Evolutionary conservation across 768 basidiomycete genomes (phyloP), one percentile per base, ranked within the genome.

Genomic region (Mycena vitilis): DNA sequence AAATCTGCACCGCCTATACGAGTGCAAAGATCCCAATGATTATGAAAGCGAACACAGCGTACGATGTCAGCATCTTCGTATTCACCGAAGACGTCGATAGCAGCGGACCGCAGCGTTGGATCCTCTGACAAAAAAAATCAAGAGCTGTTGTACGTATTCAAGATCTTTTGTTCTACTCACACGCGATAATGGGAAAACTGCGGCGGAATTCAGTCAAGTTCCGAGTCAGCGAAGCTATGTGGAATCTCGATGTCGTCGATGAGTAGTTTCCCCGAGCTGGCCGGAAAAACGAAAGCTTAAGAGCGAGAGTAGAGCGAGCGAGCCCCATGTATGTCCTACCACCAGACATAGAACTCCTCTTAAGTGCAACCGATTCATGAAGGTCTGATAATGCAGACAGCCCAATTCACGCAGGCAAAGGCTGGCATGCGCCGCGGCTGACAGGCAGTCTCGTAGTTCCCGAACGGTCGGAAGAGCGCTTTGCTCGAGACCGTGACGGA

Each of bases 241-340:
- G n/a, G n/a, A n/a, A n/a, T n/a, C n/a, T n/a, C 89, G 15, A 91
- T 56, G 25, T 80, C 89, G 70, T 92, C 91, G 36, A 93, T 80
- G 5, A 83, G 37, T 60, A 92, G 90, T 6, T 78, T 80, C 5
- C 91, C 91, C 60, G 86, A 81, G 4, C 85, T 86, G 1, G 91
- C 89, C 91, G 88, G 87, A 96, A 95, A 81, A 95, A 92, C 15
- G 91, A 91, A n/a, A n/a, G n/a, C n/a, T n/a, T n/a, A 13, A 95
- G 81, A 0, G 93, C 93, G 15, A 93, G 83, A n/a, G n/a, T n/a
- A n/a, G n/a, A n/a, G n/a, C n/a, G n/a, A n/a, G n/a, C n/a, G n/a
- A n/a, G n/a, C n/a, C n/a, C n/a, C n/a, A n/a, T n/a, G n/a, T n/a
- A n/a, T n/a, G n/a, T n/a, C n/a, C n/a, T n/a, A n/a, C n/a, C n/a